Base-by-base conservation (phyloP, 805 yeast species). In the Lipomyces japonicus region DNA sequence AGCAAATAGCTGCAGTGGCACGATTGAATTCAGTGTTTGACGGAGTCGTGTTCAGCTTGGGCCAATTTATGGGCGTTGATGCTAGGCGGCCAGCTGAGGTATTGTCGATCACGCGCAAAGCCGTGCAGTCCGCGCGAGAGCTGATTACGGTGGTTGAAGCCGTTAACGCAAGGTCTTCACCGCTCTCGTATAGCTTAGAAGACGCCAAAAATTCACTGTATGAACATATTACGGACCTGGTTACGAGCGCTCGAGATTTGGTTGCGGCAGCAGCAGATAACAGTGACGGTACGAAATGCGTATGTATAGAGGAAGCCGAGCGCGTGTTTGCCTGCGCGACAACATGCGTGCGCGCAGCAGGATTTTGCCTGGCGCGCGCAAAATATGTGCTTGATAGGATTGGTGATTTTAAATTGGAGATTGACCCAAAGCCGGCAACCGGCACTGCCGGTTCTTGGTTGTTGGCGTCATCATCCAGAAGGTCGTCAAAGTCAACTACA, bases 101-200 rank as follows among this genome's bases (percentile, higher is more conserved):
- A 24, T 62, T 70, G 31, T 52, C 61, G 42, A 63, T 64, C 42
- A 68, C 73, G 3, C 61, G 72, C 10, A 69, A 65, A 47, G 62
- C 70, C 34, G 70, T 70, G 66, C 64, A 68, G 19, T 70, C 71
- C 1, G 67, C 71, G 39, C 64, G 73, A 21, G 73, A 71, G 54
- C 62, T 70, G 21, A 59, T 70, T 24, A 63, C 65, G 0, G 65
- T 65, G 5, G 67, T 69, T 3, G 73, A 70, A 44, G 56, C 64
- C 4, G 56, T 67, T 25, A 57, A 62, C 16, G 42, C 60, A 6
- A 53, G 58, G 35, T 51, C 62, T 16, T 39, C 48, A 4, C 66
- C 68, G 1, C 53, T 65, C 16, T 51, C 48, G 39, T 51, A 51
- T 22, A 67, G 63, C 34, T 62, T 68, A 7, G 71, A 65, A 28